Base-by-base conservation (phyloP, 805 yeast genomes). In the Saccharomycopsis vini region DNA sequence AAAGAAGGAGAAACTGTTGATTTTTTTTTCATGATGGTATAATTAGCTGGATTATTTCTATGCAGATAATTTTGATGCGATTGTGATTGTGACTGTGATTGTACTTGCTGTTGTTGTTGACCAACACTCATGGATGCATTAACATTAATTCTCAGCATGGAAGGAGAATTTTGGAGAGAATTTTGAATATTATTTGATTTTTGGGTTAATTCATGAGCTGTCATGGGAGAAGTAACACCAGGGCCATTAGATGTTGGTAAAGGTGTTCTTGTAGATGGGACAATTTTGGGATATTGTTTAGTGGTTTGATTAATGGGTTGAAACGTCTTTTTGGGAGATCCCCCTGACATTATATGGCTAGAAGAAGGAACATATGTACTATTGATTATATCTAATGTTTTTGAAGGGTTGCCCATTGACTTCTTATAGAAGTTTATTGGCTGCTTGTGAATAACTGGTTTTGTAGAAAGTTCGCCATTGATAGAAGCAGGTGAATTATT, bases 251-350 rank as follows among this genome's bases (percentile, higher is more conserved):
- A 28, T 28, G n/a, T 28, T 13, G n/a, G 12, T 13, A 13, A n/a
- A n/a, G 31, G 31, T 13, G 9, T 32, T 16, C 16, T n/a, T n/a
- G n/a, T n/a, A n/a, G n/a, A 28, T 7, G 28, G 44, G 37, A n/a
- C 35, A 5, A 35, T 38, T 35, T 39, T 39, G 9, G 49, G 49
- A 31, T 36, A 36, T 16, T 19, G 16, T 21, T 36, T n/a, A n/a
- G n/a, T n/a, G n/a, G n/a, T n/a, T n/a, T n/a, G n/a, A n/a, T n/a
- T 46, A 61, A 46, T 60, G 68, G 47, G 77, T 75, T 55, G 77
- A 81, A 1, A 85, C 40, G 76, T 79, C 34, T 85, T 56, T 52
- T 75, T 75, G 0, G 95, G 95, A 1, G 78, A 79, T n/a, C 67
- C 64, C 0, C 66, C 57, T 31, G 71, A 68, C 96, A 97, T 89